A percentile compares a stretch with the other conserved stretches of the same genome.
These are phyloP conservation scores for Plasmopara halstedii DNA, from an alignment of 352 stramenopile genomes.

Conservation along the genomic window DNA sequence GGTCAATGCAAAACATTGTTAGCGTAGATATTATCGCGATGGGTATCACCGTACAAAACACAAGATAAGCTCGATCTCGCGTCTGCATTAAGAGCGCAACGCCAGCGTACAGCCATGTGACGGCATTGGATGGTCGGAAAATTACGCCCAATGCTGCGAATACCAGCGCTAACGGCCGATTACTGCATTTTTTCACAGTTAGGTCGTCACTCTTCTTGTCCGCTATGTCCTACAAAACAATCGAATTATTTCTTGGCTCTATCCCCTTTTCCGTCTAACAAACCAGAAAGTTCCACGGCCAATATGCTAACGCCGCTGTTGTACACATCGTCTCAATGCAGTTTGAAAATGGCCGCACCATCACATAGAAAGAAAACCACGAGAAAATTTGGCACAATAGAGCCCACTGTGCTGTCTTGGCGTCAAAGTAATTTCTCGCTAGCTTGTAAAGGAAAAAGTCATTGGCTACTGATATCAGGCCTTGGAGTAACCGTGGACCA, in stretches of 20 bases:
- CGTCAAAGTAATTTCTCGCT: conserved; percentile 55
- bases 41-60: conserved; percentile 43
- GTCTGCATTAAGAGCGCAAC: conserved; percentile 45
- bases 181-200: conserved; percentile 19
- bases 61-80: conserved; percentile 25
- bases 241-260: conserved; percentile 1
- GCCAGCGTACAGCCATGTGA: conserved; percentile 73
- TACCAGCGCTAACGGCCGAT: conserved; percentile 34
- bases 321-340: conserved; percentile 79
- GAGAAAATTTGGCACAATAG: conserved; percentile 70
- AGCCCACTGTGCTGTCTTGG: conserved; percentile 52
- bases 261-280: not conserved
- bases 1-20: conserved; percentile 70
- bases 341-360: conserved; percentile 84
- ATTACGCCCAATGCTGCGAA: conserved; percentile 68
- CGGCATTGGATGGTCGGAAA: conserved; percentile 71
- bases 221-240: conserved; percentile 11
- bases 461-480: conserved; percentile 50
- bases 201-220: conserved; percentile 32
- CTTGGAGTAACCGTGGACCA: conserved; percentile 63
- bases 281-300: conserved; percentile 72
- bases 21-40: conserved; percentile 46
- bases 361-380: conserved; percentile 84
- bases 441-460: conserved; percentile 74
- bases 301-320: conserved; percentile 58